Evolutionary conservation across 2,329 filamentous ascomycete genomes (phyloP).

Genomic region (Dactylellina leptospora): DNA sequence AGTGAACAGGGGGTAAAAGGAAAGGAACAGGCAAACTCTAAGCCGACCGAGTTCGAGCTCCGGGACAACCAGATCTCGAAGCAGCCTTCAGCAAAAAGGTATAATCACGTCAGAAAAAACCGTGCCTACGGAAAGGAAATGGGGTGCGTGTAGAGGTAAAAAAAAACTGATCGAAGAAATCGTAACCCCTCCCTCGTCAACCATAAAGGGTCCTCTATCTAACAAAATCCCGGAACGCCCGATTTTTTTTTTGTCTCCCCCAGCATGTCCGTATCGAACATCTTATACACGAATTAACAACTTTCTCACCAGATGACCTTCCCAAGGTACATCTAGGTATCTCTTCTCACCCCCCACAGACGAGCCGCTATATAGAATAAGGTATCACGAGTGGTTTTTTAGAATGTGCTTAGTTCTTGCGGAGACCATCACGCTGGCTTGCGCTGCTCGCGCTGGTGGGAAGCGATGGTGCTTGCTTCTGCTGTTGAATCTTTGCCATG

Average conservation of each 20-base stretch:
- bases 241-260: slow-evolving; percentile 9
- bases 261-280: slow-evolving; percentile 31
- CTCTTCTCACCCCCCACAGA: no score
- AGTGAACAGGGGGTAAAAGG: no score
- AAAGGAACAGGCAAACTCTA: no score
- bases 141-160: slow-evolving; percentile 12
- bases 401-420: slow-evolving; percentile 60
- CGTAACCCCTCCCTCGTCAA: slow-evolving; percentile 13
- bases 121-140: neutral
- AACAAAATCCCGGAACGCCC: slow-evolving; percentile 50
- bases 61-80: neutral
- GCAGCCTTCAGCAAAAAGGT: neutral
- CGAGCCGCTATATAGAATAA: no score
- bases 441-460: slow-evolving; percentile 88
- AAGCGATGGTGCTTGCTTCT: slow-evolving; percentile 73
- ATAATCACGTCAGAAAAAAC: slow-evolving; percentile 7
- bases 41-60: no score
- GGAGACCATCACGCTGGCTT: slow-evolving; percentile 86
- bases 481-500: slow-evolving; percentile 83
- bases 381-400: no score
- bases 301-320: no score
- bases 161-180: slow-evolving; percentile 51
- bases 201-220: slow-evolving; percentile 30
- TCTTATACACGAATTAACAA: slow-evolving; percentile 38
- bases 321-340: no score